Conservation (phyloP, 345 rosid species). For the Boechera retrofracta region DNA sequence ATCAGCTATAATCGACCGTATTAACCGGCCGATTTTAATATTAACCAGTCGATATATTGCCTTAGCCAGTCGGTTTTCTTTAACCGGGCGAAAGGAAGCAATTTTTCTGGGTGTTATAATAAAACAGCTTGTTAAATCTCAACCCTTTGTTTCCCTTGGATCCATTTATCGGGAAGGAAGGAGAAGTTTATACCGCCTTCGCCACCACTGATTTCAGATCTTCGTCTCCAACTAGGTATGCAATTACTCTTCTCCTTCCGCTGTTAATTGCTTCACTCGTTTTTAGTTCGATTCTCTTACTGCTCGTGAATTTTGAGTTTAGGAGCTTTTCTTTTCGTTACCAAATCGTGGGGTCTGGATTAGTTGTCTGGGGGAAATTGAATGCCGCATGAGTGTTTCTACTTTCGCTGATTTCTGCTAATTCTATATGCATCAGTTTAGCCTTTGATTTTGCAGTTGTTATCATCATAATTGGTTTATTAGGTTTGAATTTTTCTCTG, state of each 20-base stretch:
- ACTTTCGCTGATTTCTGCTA: not conserved
- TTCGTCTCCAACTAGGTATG: constrained; percentile 2
- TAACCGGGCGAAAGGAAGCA: too few relatives aligned
- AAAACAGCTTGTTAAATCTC: not conserved
- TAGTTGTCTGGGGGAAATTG: not conserved
- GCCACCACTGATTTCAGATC: constrained; percentile 7
- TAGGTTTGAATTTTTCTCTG: not conserved
- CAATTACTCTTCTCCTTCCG: not conserved
- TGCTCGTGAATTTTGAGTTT: not conserved
- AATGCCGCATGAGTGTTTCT: not conserved
- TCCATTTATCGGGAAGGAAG: constrained; percentile 1
- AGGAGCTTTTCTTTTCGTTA: not conserved
- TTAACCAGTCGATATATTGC: too few relatives aligned
- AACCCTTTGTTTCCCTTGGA: constrained; percentile 2
- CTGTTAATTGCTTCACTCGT: not conserved
- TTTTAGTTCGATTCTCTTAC: not conserved
- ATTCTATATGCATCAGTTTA: not conserved
- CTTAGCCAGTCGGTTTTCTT: too few relatives aligned
- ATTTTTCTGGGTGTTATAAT: too few relatives aligned
- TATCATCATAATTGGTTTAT: constrained; percentile 3
- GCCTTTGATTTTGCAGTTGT: not conserved
- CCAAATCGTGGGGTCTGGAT: not conserved
- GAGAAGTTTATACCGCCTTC: constrained; percentile 12
- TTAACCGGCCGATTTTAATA: too few relatives aligned
- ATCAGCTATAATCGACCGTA: too few relatives aligned